Conservation (phyloP, 2,329 filamentous ascomycete species). For the Nemania sp. region DNA sequence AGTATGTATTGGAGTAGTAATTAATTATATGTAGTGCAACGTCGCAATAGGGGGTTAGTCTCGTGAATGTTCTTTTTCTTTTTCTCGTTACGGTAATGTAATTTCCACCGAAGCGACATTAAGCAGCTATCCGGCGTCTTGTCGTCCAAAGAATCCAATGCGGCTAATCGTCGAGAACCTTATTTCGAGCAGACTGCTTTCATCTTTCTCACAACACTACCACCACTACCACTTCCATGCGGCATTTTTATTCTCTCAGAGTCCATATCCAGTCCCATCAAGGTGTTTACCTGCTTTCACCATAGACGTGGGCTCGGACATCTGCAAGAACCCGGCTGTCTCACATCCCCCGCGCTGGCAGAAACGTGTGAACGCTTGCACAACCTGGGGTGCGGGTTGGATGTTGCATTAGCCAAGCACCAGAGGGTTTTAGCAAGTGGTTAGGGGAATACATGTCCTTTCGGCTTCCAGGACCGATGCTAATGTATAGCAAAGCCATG, state of each 20-base stretch:
- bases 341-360: neutral
- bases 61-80: neutral
- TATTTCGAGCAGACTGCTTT: neutral
- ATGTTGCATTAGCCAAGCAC: neutral
- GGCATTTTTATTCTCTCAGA: neutral
- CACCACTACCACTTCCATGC: no score
- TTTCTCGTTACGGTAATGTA: no score
- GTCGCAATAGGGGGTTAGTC: no score
- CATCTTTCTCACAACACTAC: neutral
- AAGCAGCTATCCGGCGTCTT: neutral
- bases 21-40: neutral
- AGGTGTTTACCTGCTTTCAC: neutral
- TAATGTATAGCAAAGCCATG: neutral
- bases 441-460: no score
- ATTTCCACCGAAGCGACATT: conserved; percentile 3
- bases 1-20: no score
- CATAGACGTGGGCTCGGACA: neutral
- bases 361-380: no score
- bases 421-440: neutral
- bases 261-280: neutral
- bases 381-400: neutral
- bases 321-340: neutral
- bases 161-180: neutral
- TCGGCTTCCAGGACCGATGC: conserved; percentile 5
- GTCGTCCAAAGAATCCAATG: neutral